Evolutionary conservation across 306 rosid genomes (phyloP), one percentile per base, ranked within the genome.

Genomic region (Vicia sativa): DNA sequence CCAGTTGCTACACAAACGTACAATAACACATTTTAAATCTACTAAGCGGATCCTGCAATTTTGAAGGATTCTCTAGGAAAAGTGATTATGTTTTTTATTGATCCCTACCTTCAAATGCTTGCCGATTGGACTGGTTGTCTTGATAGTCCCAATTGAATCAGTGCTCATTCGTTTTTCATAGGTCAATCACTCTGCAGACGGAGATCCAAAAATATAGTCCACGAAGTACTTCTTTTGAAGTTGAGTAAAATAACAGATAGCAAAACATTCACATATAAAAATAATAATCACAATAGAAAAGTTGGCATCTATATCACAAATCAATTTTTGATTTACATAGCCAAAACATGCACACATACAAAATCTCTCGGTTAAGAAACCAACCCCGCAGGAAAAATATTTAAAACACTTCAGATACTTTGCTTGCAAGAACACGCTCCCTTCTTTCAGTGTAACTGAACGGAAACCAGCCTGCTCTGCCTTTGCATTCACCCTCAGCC

Each of bases 401-500:
- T 82, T 55, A 91, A 42, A 85, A 89, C 77, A 83, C 90, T 77
- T 89, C 83, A 6, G 88, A 90, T 81, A 91, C 86, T 85, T 91
- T 91, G 79, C 96, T 89, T 19, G 97, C 96, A 50, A 89, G 96
- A 70, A 91, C 89, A 34, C 91, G 85, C 3, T 86, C 87, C 78
- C 89, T 78, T 83, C 87, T 86, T 73, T 88, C 92, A 5, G 83
- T 55, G 54, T 81, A 91, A 62, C 92, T 91, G 52, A 82, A 86
- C 0, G 92, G 91, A 81, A 91, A 84, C 96, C 96, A 87, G 48
- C 95, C 95, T 9, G 88, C 95, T 79, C 31, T 87, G 13, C 96
- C 91, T 77, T 87, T 84, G 87, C 95, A 84, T 80, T 87, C 95
- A 4, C 95, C 96, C 89, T 90, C 95, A 1, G 95, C 96, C 96